Base-by-base conservation (phyloP, 2,329 filamentous ascomycete species). In the Pseudogymnoascus sp. region DNA sequence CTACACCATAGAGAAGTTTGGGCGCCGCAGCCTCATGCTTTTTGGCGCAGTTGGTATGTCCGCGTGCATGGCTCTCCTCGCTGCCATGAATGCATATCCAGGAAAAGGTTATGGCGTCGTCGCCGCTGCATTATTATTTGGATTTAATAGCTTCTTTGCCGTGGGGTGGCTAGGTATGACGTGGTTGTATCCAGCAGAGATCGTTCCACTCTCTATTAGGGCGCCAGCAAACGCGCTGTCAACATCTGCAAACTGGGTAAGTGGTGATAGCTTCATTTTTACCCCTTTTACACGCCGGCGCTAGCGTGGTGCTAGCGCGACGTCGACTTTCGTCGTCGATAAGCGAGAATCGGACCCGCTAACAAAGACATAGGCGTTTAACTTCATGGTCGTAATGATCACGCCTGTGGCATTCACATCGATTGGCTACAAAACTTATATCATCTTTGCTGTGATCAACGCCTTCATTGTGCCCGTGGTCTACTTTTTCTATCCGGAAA, bases 11-110 rank as follows among this genome's bases (percentile, higher is more conserved):
- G 79, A 81, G 73, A 80, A 82, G 1, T 82, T 87, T 3, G 87
- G 87, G 10, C 84, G 89, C 28, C 81, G 88, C 16, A 82, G 83
- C 70, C 80, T 91, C 65, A 91, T 92, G 86, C 75, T 91, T 16
- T 83, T 90, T 66, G 88, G 87, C 60, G 84, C 84, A 0, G 75
- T 81, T 31, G 84, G 84, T 0, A 85, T 86, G 78, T 84, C 84
- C 21, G 71, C 79, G 2, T 86, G 84, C 53, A 90, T 91, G 88
- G 81, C 84, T 1, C 79, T 90, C 38, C 77, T 85, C 7, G 72
- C 73, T 1, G 72, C 70, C 40, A 68, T 66, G 23, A 71, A 69
- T n/a, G 68, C 68, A 37, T 66, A 65, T 8, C 28, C 16, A 47
- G 66, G 67, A 65, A 64, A 14, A 66, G 66, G 66, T 11, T 66